phyloP scores from a whole-genome alignment of 2,329 filamentous ascomycete species.

The Beauveria sp. region DNA sequence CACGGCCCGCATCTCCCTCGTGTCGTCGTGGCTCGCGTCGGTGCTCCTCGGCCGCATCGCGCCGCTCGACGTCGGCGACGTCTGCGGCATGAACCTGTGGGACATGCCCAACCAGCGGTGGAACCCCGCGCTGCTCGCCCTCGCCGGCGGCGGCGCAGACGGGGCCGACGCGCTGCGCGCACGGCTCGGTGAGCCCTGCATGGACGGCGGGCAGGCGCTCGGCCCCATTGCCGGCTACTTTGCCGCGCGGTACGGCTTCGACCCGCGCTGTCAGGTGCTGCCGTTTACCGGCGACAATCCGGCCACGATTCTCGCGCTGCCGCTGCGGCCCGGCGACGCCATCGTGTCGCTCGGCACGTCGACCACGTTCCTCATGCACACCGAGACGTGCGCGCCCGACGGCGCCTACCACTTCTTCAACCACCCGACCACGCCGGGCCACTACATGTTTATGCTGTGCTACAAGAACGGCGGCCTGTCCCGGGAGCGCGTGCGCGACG shows the following conservation, averaged over 20 bases:
- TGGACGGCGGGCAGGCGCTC: conserved; percentile 73
- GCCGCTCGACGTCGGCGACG: conserved; percentile 87
- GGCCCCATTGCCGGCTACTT: conserved; percentile 76
- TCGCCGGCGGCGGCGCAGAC: conserved; percentile 56
- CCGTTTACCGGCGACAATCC: conserved; percentile 96
- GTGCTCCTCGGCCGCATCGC: conserved; percentile 79
- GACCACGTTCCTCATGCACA: conserved; percentile 96
- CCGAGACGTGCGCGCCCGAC: conserved; percentile 81
- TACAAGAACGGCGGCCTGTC: conserved; percentile 97
- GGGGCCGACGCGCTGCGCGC: conserved; percentile 55
- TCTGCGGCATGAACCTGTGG: conserved; percentile 96
- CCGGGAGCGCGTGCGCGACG: conserved; percentile 80
- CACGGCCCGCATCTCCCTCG: conserved; percentile 81
- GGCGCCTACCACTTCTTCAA: conserved; percentile 97
- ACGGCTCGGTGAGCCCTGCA: conserved; percentile 73
- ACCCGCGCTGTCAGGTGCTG: conserved; percentile 63
- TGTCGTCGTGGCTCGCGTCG: conserved; percentile 91
- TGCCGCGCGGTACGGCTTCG: conserved; percentile 69
- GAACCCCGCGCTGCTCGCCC: conserved; percentile 65
- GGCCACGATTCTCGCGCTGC: conserved; percentile 84
- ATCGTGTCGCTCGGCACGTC: conserved; percentile 93
- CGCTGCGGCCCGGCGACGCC: conserved; percentile 78
- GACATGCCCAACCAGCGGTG: conserved; percentile 70
- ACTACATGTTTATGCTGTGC: conserved; percentile 99
- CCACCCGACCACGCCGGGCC: conserved; percentile 79